Evolutionary conservation across 768 basidiomycete species (phyloP).

Genomic region (Pleurotus djamor): DNA sequence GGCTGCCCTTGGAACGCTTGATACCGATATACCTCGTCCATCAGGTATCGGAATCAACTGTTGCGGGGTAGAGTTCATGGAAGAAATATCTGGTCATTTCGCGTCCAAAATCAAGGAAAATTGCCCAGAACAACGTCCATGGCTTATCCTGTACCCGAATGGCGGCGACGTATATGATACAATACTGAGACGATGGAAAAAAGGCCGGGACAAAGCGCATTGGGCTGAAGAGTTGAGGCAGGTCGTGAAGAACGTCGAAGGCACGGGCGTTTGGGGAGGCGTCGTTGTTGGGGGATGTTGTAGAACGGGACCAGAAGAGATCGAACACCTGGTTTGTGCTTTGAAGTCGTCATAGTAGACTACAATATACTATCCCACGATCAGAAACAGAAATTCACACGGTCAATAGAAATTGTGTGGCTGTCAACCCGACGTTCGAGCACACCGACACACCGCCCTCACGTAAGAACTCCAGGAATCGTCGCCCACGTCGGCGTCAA

Average conservation of each 20-base stretch:
- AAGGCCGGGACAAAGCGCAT: not conserved
- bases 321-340: not conserved
- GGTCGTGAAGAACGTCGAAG: conserved; percentile 1
- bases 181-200: conserved; percentile 39
- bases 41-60: conserved; percentile 76
- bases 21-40: conserved; percentile 25
- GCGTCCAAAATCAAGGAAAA: conserved; percentile 15
- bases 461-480: conserved; percentile 24
- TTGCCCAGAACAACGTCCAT: conserved; percentile 28
- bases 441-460: conserved; percentile 12
- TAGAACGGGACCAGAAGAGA: conserved; percentile 9
- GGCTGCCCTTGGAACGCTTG: conserved; percentile 28
- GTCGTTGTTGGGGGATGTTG: conserved; percentile 13
- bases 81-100: conserved; percentile 35
- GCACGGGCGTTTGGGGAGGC: conserved; percentile 7
- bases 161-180: conserved; percentile 58
- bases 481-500: conserved; percentile 43
- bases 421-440: conserved; percentile 2
- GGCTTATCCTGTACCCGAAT: conserved; percentile 74
- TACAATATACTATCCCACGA: not conserved
- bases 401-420: not conserved
- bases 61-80: conserved; percentile 46
- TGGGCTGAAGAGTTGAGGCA: conserved; percentile 10
- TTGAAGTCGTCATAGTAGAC: not conserved
- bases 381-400: not conserved